These are phyloP conservation scores for Aspergillus brunneoviolaceus DNA, from an alignment of 2,329 filamentous ascomycete species.

Conservation along the genomic window DNA sequence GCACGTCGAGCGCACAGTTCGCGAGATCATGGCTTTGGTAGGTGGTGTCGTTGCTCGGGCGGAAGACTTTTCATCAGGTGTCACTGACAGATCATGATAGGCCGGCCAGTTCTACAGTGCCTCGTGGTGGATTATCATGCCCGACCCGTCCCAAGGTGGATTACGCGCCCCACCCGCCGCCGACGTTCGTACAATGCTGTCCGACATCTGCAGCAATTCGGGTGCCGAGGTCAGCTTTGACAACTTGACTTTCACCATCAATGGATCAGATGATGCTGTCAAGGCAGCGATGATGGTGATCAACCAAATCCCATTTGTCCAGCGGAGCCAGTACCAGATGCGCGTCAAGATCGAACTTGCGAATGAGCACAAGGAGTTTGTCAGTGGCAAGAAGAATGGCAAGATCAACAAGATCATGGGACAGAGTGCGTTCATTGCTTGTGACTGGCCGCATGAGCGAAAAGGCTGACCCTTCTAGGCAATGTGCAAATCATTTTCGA, in stretches of 20 bases:
- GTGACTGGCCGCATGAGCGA: slow-evolving; percentile 18
- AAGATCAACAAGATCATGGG: slow-evolving; percentile 99
- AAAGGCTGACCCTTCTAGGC: slow-evolving; percentile 45
- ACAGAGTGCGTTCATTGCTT: slow-evolving; percentile 65
- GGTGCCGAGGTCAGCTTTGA: slow-evolving; percentile 94
- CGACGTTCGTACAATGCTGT: slow-evolving; percentile 86
- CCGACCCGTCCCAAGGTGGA: slow-evolving; percentile 61
- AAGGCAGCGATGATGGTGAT: slow-evolving; percentile 95
- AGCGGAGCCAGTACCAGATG: slow-evolving; percentile 85
- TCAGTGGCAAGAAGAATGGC: slow-evolving; percentile 98
- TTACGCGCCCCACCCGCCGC: slow-evolving; percentile 60
- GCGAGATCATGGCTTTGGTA: slow-evolving; percentile 93
- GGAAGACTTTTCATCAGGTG: neutral
- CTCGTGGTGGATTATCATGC: slow-evolving; percentile 88
- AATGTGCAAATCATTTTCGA: slow-evolving; percentile 99
- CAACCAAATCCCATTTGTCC: slow-evolving; percentile 84
- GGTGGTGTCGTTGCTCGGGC: slow-evolving; percentile 27
- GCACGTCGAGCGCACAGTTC: slow-evolving; percentile 90
- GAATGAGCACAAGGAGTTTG: slow-evolving; percentile 99
- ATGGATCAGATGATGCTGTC: slow-evolving; percentile 92
- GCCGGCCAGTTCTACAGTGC: slow-evolving; percentile 97
- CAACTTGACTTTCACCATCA: slow-evolving; percentile 89
- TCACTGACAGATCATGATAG: slow-evolving; percentile 43
- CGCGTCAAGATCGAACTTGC: slow-evolving; percentile 97
- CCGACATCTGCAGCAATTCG: slow-evolving; percentile 93